phyloP scores from a whole-genome alignment of 768 basidiomycete genomes.

The Hebeloma cylindrosporum region DNA sequence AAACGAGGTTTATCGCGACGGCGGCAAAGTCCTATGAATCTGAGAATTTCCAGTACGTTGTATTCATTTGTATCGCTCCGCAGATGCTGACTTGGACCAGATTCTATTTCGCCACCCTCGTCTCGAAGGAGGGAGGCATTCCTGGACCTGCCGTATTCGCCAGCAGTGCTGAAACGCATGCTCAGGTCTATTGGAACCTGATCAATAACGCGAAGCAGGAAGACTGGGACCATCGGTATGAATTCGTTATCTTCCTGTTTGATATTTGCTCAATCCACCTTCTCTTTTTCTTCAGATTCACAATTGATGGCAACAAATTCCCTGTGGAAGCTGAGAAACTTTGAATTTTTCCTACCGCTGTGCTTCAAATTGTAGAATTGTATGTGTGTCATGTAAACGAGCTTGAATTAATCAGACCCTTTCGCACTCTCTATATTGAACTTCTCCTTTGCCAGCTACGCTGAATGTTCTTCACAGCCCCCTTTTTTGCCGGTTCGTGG shows the following conservation, averaged over 20 bases:
- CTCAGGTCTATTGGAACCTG: constrained; percentile 27
- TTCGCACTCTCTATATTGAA: too few relatives aligned
- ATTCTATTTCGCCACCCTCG: constrained; percentile 30
- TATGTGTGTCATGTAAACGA: too few relatives aligned
- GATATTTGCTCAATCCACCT: background rate
- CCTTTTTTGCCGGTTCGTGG: too few relatives aligned
- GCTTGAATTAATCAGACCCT: too few relatives aligned
- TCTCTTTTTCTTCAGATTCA: constrained; percentile 3
- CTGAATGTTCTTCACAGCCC: too few relatives aligned
- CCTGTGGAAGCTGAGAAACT: too few relatives aligned
- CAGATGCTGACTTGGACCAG: too few relatives aligned
- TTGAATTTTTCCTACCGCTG: too few relatives aligned
- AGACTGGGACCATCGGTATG: constrained; percentile 24
- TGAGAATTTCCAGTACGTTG: constrained; percentile 21
- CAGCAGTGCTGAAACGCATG: constrained; percentile 26
- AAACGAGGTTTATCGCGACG: constrained; percentile 23
- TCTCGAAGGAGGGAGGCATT: constrained; percentile 22
- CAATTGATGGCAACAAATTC: constrained; percentile 1
- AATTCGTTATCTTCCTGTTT: background rate
- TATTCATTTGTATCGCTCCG: background rate
- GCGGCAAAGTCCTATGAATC: constrained; percentile 22
- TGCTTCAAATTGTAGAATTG: too few relatives aligned
- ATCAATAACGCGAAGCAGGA: constrained; percentile 22
- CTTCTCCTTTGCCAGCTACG: too few relatives aligned
- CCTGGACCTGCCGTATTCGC: constrained; percentile 17